Base-by-base conservation (phyloP, 192 early-diverging fungal genomes). In the Rhizophagus clarus region DNA sequence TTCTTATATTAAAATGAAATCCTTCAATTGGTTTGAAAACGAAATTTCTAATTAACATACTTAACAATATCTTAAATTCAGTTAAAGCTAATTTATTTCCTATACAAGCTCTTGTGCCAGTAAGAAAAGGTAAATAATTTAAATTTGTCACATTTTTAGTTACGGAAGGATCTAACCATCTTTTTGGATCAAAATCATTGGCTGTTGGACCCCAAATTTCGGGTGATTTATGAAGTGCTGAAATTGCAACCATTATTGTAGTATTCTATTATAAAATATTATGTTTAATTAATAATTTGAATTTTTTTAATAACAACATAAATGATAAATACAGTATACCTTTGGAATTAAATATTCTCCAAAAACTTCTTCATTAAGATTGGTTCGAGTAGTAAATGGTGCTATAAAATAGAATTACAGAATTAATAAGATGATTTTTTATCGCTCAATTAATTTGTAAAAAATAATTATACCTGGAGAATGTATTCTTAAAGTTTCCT, bases 41-140 rank as follows among this genome's bases (percentile, higher is more conserved):
- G 20, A 75, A 75, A 32, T 75, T 75, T 9, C 73, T 75, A 22
- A 75, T 61, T 12, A 75, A 37, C 14, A 61, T n/a, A 31, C 51
- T 26, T 29, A 91, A 42, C 10, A 90, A 62, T 49, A 90, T 80
- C 81, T 91, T 91, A 61, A 88, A 82, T 81, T 91, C 90, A n/a
- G 84, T 84, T 74, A 86, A 69, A 42, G 90, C 90, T 78, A 91
- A 86, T 77, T 82, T 84, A 62, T 84, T 80, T 7, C 89, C 90
- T 31, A 91, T 90, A 51, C 90, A 91, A n/a, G 87, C 84, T 12
- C 89, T 68, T n/a, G 82, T 79, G 17, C 90, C 90, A 9, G 86
- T 84, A 60, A 84, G 66, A 66, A 91, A 91, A 0, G 90, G 89
- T 4, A 74, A 17, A 32, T 82, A 86, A 2, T 77, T 81, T 78